phyloP scores from a whole-genome alignment of 106 monocot genomes.

The Platanthera guangdongensis region DNA sequence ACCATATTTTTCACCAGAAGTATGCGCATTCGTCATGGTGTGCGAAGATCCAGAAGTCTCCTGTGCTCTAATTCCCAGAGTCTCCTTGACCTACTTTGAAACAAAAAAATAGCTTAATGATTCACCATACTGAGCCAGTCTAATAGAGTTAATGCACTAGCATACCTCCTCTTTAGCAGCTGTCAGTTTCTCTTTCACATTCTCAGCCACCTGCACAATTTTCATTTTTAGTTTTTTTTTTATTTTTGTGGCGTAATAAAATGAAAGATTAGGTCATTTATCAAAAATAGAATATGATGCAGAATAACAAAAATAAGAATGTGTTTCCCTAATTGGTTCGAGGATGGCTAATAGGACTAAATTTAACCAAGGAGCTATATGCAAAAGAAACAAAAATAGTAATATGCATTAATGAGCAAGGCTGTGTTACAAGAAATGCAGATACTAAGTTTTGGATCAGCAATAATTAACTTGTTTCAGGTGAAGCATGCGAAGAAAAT shows the following conservation, averaged over 20 bases:
- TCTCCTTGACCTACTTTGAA: conserved; percentile 56
- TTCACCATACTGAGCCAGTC: neutral
- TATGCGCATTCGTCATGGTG: conserved; percentile 12
- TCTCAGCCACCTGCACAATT: conserved; percentile 43
- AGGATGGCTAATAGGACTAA: neutral
- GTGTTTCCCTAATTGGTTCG: neutral
- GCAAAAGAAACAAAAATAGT: neutral
- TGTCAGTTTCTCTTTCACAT: conserved; percentile 55
- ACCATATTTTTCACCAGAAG: conserved; percentile 14
- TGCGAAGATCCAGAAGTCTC: conserved; percentile 23
- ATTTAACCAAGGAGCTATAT: neutral
- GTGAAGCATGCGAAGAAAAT: neutral
- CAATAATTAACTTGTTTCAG: neutral
- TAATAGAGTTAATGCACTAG: neutral
- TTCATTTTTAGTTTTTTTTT: too few species aligned
- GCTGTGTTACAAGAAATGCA: neutral
- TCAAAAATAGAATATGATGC: neutral
- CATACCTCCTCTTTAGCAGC: conserved; percentile 71
- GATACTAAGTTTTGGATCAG: neutral
- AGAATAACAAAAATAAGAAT: neutral
- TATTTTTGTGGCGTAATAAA: neutral
- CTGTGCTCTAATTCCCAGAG: conserved; percentile 57
- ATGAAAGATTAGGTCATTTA: neutral
- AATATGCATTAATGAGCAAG: neutral
- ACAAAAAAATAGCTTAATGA: neutral